These are phyloP conservation scores for Primulina huaijiensis DNA, from an alignment of 257 asterid genomes.

Conservation along the genomic window DNA sequence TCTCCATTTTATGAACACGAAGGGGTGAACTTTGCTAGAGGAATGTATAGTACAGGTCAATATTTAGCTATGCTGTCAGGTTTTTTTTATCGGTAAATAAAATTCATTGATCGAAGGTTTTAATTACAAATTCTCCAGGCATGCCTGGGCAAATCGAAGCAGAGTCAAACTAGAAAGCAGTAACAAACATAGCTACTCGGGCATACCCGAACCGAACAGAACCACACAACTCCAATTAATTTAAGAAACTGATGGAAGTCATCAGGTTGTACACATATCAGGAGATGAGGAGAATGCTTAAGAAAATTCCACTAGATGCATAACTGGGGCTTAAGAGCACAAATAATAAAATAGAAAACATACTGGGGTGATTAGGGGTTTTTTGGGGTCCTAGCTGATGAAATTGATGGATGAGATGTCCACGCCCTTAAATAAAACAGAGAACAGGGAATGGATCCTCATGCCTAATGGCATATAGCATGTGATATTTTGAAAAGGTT, in stretches of 20 bases:
- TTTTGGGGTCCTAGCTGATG: neutral
- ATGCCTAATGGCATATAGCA: slow-evolving; percentile 2
- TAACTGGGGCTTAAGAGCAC: neutral
- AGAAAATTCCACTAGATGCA: neutral
- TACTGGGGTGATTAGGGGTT: neutral
- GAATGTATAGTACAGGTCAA: neutral
- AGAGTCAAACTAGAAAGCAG: too few species aligned
- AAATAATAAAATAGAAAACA: neutral
- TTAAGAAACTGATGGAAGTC: too few species aligned
- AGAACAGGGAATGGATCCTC: neutral
- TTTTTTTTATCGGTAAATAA: too few species aligned
- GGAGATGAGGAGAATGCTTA: too few species aligned
- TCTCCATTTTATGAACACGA: neutral
- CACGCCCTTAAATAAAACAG: neutral
- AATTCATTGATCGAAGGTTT: too few species aligned
- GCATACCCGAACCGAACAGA: too few species aligned
- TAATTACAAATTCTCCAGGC: too few species aligned
- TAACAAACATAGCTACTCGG: too few species aligned
- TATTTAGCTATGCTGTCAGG: neutral
- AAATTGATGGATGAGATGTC: neutral
- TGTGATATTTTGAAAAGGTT: neutral
- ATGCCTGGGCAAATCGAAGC: too few species aligned
- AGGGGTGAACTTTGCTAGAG: neutral
- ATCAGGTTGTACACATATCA: too few species aligned
- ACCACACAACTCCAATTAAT: too few species aligned